These are phyloP conservation scores for Spinacia oleracea DNA, from an alignment of 179 eudicot species.

Conservation along the genomic window DNA sequence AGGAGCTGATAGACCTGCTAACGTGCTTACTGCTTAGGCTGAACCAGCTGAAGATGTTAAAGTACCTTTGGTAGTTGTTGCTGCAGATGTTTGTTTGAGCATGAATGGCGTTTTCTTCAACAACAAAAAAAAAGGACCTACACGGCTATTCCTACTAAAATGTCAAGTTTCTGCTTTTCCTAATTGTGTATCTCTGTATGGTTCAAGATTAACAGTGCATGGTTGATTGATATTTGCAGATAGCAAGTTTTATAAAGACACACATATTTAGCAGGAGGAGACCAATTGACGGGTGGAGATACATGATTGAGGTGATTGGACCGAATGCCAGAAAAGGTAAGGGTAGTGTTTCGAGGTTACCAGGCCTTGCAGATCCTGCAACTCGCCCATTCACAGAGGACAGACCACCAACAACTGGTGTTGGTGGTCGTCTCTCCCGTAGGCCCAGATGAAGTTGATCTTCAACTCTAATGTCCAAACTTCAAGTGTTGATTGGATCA, in stretches of 20 bases:
- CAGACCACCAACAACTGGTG: constrained; percentile 31
- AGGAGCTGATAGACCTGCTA: too few relatives aligned
- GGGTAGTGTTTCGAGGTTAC: constrained; percentile 70
- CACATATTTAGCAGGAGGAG: constrained; percentile 94
- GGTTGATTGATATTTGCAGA: constrained; percentile 43
- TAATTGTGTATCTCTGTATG: not conserved
- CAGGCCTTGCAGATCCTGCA: constrained; percentile 81
- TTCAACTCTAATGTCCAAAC: not conserved
- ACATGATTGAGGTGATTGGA: constrained; percentile 95
- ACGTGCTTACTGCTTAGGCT: too few relatives aligned
- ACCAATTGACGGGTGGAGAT: constrained; percentile 97
- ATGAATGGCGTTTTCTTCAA: too few relatives aligned
- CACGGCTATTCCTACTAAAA: too few relatives aligned
- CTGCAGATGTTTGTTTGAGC: too few relatives aligned
- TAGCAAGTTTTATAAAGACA: constrained; percentile 92
- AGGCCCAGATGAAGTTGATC: constrained; percentile 39
- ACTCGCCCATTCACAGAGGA: constrained; percentile 92
- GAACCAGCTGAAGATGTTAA: too few relatives aligned
- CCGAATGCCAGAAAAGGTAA: constrained; percentile 83
- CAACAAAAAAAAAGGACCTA: too few relatives aligned
- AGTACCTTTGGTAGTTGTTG: too few relatives aligned
- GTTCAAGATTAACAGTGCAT: not conserved
- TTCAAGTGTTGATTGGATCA: not conserved
- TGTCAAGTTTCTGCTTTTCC: not conserved
- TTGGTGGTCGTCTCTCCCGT: constrained; percentile 28